phyloP scores from a whole-genome alignment of 345 rosid species.

The Syzygium grande region DNA sequence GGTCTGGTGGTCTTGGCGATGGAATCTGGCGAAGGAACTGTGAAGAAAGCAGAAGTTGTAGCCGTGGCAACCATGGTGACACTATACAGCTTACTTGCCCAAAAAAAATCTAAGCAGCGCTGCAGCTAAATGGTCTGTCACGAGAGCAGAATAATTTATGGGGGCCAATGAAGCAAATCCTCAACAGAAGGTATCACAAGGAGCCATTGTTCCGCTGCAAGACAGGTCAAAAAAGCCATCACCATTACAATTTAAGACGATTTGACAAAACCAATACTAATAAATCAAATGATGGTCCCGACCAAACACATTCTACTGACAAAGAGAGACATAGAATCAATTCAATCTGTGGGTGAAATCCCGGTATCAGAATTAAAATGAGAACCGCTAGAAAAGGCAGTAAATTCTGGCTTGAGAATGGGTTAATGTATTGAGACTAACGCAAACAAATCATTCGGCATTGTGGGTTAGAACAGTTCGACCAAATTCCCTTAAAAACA shows the following conservation, averaged over 20 bases:
- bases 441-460: background rate
- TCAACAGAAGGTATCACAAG: background rate
- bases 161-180: background rate
- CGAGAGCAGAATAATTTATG: background rate
- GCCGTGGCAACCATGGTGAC: slow-evolving; percentile 60
- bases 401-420: background rate
- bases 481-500: background rate
- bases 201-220: background rate
- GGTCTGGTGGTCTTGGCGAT: slow-evolving; percentile 37
- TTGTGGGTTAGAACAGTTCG: background rate
- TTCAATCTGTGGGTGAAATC: background rate
- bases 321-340: background rate
- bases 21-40: slow-evolving; percentile 46
- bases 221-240: background rate
- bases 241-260: background rate
- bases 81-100: background rate
- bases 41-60: slow-evolving; percentile 69
- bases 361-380: background rate
- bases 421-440: background rate
- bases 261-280: background rate
- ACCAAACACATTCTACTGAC: background rate
- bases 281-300: background rate
- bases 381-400: background rate
- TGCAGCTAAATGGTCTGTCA: background rate
- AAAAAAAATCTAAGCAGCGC: background rate